Evolutionary conservation across 2,329 filamentous ascomycete genomes (phyloP), one percentile per base, ranked within the genome.

Genomic region (Diaporthe longicolla): DNA sequence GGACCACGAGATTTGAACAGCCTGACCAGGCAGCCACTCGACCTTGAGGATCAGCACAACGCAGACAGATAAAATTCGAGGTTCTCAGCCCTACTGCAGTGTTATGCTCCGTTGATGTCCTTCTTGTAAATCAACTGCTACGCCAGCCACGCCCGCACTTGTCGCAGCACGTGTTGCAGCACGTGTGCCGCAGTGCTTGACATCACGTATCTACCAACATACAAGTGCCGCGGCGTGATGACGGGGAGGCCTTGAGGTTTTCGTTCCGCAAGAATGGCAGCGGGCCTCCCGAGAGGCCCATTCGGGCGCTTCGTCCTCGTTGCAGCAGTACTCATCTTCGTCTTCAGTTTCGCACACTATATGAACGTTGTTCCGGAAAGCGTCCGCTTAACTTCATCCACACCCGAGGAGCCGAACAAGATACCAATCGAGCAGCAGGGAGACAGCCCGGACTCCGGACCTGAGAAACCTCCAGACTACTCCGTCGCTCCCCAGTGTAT

Each of bases 231-330:
- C 54, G 8, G 45, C 63, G 63, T 52, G 29, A 66, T 65, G 63
- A 40, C 29, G 21, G 45, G 45, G 13, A 24, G 32, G 29, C 5
- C 21, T 13, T 66, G 63, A 52, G 50, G 48, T 10, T 66, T 19
- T n/a, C 45, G 29, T 4, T 8, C 63, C 11, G 10, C 45, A 11
- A 66, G 11, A 26, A 66, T 66, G 63, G n/a, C 63, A 66, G 63
- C 63, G 63, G 63, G 63, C 19, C 63, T 66, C 21, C 45, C 63
- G 29, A 66, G 63, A 66, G 63, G 63, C 63, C 63, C 63, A 0
- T 52, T 66, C 13, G 63, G 63, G 45, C 63, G 63, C 45, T 24
- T 66, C 15, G 63, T 66, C 29, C 63, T 66, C 45, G 45, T 52
- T 8, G 63, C 63, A 21, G 45, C 63, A 9, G 29, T 37, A 19